Evolutionary conservation across 1,284 basidiomycete genomes (phyloP), one percentile per base, ranked within the genome.

Genomic region (Papiliotrema laurentii): DNA sequence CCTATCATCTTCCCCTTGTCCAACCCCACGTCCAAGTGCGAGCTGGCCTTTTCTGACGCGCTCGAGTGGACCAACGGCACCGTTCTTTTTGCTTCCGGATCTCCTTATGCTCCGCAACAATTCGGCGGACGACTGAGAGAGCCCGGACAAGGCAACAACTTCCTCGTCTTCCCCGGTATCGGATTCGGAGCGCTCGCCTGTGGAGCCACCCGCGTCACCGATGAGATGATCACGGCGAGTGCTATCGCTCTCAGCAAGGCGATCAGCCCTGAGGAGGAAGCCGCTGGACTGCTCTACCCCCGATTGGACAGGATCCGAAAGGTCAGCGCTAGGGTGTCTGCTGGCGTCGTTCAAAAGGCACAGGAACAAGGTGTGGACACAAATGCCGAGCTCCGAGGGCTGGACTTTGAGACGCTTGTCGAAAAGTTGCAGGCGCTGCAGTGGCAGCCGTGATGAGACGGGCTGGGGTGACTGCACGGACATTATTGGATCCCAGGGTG

Each of bases 1-100:
- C 92, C 93, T 24, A 93, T 96, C 77, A 84, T 97, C 71, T 96
- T 97, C 80, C 89, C 93, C 42, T 83, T 97, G n/a, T 91, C 88
- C 30, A 97, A 97, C 76, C 93, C 93, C 26, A 85, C 89, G 41
- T 79, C 81, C 42, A 82, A 91, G 50, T 88, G 86, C 33, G 88
- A 90, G 69, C 58, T 72, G 5, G 59, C 76, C 27, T 96, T 91
- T 72, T 77, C 85, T 51, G 87, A 93, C 58, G 90, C 91, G 1
- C 81, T 96, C 49, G 75, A 81, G 47, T 83, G 86, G 68, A 80
- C 78, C 16, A 61, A 78, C 50, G 77, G 77, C 19, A 60, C 56
- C 4, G 77, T 88, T 24, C 80, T 97, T 52, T 97, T 94, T 68
- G 92, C 93, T 1, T 86, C 84, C 31, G 93, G 92, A 2, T 91